Base-by-base conservation (phyloP, 352 stramenopile species). In the Globisporangium nodosum region DNA sequence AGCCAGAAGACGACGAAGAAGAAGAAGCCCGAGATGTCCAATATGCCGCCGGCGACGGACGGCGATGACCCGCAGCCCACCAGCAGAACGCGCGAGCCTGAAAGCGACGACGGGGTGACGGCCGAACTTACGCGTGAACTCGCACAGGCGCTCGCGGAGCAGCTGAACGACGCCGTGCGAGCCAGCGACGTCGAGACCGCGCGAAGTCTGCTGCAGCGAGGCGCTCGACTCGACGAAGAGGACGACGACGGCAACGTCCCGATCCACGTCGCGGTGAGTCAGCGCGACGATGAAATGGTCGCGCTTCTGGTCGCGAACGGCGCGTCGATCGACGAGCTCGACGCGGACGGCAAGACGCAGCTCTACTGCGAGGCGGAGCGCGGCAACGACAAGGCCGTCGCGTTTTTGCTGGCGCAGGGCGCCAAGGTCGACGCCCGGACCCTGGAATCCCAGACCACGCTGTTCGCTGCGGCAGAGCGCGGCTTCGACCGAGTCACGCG, bases 221-320 rank as follows among this genome's bases (percentile, higher is more conserved):
- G 21, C 47, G 47, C 47, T 20, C 21, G 5, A 21, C 21, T 21
- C 24, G 39, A 61, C 33, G 46, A 46, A 40, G 20, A 49, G 43
- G 39, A 61, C 33, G 49, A 24, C 37, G 48, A 60, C 46, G 30
- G 50, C 12, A 45, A 55, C 12, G 15, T 43, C 50, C 35, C n/a
- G 47, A 47, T 37, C 46, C 37, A 30, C 54, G 31, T 46, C 43
- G 48, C 54, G 3, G 21, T 24, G 21, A 33, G 13, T 35, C 30
- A 24, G n/a, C 27, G 47, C 27, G 21, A 37, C 16, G 24, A 3
- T 15, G 21, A 8, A 20, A 35, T 52, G 27, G 12, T 48, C 8
- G 6, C n/a, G 54, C 46, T 42, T 15, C 15, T 43, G 33, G 45
- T 60, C 20, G 46, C 8, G 37, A 16, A 8, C 39, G 47, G 47